These are phyloP conservation scores for Chrysoporthe deuterocubensis DNA, from an alignment of 2,329 filamentous ascomycete genomes.

Conservation along the genomic window DNA sequence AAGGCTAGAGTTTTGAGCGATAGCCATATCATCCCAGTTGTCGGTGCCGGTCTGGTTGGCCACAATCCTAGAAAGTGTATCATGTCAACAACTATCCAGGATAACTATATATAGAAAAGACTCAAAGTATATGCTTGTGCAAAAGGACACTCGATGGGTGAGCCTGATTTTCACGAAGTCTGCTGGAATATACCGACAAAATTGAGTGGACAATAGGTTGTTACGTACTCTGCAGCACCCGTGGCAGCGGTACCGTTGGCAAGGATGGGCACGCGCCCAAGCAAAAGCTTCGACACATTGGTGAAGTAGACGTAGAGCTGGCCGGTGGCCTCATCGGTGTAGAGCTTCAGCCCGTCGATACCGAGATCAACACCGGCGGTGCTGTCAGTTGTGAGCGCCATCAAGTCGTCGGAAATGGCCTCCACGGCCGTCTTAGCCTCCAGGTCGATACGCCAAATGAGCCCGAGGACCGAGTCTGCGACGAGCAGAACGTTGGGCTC, in stretches of 20 bases:
- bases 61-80: neutral
- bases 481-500: slow-evolving; percentile 22
- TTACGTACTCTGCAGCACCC: slow-evolving; percentile 7
- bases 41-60: slow-evolving; percentile 4
- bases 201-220: neutral
- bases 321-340: neutral
- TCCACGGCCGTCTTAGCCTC: slow-evolving; percentile 9
- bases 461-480: slow-evolving; percentile 19
- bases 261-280: slow-evolving; percentile 23
- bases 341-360: slow-evolving; percentile 25
- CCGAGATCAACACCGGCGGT: slow-evolving; percentile 19
- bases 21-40: slow-evolving; percentile 19
- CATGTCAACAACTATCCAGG: neutral
- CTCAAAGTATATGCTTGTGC: neutral
- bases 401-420: slow-evolving; percentile 19
- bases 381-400: slow-evolving; percentile 14
- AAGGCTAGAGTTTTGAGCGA: slow-evolving; percentile 6
- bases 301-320: slow-evolving; percentile 26
- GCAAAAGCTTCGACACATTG: slow-evolving; percentile 20
- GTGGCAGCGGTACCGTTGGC: slow-evolving; percentile 12
- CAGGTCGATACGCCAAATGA: slow-evolving; percentile 24
- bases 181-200: neutral
- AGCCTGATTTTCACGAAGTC: neutral
- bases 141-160: neutral
- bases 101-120: neutral